phyloP scores from a whole-genome alignment of 2,329 filamentous ascomycete species.

The Hypoxylon sp. region DNA sequence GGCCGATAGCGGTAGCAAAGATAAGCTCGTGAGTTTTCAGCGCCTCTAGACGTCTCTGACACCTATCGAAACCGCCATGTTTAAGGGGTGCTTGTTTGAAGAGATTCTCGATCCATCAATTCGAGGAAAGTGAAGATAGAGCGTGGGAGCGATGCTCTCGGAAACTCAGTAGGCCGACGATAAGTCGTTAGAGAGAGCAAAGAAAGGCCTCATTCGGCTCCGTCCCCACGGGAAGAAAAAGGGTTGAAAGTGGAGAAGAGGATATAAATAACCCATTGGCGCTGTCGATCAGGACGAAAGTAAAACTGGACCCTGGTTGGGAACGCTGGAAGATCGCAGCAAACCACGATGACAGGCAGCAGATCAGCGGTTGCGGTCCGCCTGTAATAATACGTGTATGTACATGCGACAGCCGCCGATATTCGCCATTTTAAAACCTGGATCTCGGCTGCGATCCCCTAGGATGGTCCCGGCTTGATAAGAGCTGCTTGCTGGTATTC shows the following conservation, averaged over 20 bases:
- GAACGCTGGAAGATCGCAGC: conserved; percentile 44
- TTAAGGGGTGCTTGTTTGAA: conserved; percentile 13
- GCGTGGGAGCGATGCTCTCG: conserved; percentile 4
- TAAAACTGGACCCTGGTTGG: conserved; percentile 46
- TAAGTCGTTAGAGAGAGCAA: conserved; percentile 26
- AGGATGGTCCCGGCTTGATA: conserved; percentile 30
- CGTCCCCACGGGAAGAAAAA: conserved; percentile 49
- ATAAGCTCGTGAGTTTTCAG: conserved; percentile 3
- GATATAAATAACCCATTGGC: conserved; percentile 51
- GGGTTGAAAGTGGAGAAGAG: conserved; percentile 32
- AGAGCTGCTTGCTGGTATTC: conserved; percentile 15
- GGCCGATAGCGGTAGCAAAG: conserved; percentile 3
- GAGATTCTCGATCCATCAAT: conserved; percentile 15
- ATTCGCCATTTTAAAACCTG: conserved; percentile 23
- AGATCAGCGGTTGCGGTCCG: conserved; percentile 44
- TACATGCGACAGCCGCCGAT: conserved; percentile 17
- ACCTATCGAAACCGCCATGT: conserved; percentile 20
- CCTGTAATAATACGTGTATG: conserved; percentile 27
- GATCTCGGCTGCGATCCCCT: conserved; percentile 34
- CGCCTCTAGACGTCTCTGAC: conserved; percentile 6
- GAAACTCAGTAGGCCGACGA: conserved; percentile 29
- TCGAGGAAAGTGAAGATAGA: conserved; percentile 20
- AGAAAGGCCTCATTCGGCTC: conserved; percentile 45
- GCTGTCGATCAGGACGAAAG: conserved; percentile 48
- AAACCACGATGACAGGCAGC: conserved; percentile 44